Conservation (phyloP, 2,329 filamentous ascomycete species). For the Talaromyces pinophilus region DNA sequence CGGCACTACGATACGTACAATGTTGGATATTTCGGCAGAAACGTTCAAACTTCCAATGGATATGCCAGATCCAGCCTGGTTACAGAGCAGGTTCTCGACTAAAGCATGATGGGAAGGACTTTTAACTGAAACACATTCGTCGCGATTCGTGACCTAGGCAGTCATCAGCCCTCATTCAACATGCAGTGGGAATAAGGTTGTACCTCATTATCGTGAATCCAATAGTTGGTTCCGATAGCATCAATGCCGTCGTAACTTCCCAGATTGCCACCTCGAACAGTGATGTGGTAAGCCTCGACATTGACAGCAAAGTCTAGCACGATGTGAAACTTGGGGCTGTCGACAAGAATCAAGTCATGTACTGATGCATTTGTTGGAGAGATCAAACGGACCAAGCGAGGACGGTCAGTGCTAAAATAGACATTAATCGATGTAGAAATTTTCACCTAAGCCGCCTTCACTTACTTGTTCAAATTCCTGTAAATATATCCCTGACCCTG, state of each 20-base stretch:
- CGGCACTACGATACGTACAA: conserved; percentile 26
- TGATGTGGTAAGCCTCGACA: conserved; percentile 42
- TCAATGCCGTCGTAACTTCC: conserved; percentile 44
- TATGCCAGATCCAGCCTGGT: conserved; percentile 41
- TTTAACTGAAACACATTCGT: conserved; percentile 44
- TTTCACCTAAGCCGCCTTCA: not conserved
- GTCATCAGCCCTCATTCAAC: not conserved
- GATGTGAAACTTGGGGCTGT: conserved; percentile 42
- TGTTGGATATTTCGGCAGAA: conserved; percentile 35
- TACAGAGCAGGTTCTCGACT: conserved; percentile 41
- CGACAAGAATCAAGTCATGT: conserved; percentile 38
- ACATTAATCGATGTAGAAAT: not conserved
- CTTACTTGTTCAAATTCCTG: conserved; percentile 34
- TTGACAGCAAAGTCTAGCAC: conserved; percentile 40
- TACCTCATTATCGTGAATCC: conserved; percentile 40
- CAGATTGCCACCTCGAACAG: conserved; percentile 39
- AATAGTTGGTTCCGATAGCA: conserved; percentile 40
- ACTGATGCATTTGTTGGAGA: conserved; percentile 31
- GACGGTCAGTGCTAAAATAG: conserved; percentile 24
- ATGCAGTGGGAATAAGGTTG: not conserved
- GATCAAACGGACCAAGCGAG: conserved; percentile 30
- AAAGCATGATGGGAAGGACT: conserved; percentile 40
- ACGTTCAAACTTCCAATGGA: conserved; percentile 41
- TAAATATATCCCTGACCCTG: conserved; percentile 41
- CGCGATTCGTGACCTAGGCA: conserved; percentile 38